Evolutionary conservation across 306 rosid genomes (phyloP).

Genomic region (Cucumis hystrix): DNA sequence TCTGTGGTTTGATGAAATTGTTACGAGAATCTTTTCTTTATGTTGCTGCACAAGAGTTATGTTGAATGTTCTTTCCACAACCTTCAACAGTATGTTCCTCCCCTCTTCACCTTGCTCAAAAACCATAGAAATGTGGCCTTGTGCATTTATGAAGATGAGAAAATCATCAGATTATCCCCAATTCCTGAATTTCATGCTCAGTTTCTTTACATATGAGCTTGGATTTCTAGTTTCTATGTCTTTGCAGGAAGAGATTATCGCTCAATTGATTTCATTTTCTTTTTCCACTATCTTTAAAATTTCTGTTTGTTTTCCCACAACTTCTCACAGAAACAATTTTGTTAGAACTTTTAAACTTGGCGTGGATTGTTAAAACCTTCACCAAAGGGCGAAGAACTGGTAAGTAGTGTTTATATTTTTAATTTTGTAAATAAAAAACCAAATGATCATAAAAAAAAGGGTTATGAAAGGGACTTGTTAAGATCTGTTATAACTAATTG

Average conservation of each 20-base stretch:
- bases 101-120: not conserved
- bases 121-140: not conserved
- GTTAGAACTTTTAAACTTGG: not conserved
- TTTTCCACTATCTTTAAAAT: not conserved
- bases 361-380: too few species aligned
- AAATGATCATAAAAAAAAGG: too few species aligned
- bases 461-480: too few species aligned
- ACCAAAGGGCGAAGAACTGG: too few species aligned
- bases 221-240: not conserved
- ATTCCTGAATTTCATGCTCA: not conserved
- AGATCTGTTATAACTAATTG: too few species aligned
- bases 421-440: too few species aligned
- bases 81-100: not conserved
- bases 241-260: not conserved
- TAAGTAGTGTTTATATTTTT: too few species aligned
- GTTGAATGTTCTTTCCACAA: not conserved
- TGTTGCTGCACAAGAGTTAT: slow-evolving; percentile 1
- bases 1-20: not conserved
- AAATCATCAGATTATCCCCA: not conserved
- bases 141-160: not conserved
- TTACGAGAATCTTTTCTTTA: not conserved
- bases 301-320: not conserved
- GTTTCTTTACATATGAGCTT: too few species aligned
- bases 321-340: too few species aligned
- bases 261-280: not conserved